Percentiles rank a stretch among this genome's conserved stretches.
Conservation (phyloP, 176 grass and related monocot species). For the Puccinellia tenuiflora region DNA sequence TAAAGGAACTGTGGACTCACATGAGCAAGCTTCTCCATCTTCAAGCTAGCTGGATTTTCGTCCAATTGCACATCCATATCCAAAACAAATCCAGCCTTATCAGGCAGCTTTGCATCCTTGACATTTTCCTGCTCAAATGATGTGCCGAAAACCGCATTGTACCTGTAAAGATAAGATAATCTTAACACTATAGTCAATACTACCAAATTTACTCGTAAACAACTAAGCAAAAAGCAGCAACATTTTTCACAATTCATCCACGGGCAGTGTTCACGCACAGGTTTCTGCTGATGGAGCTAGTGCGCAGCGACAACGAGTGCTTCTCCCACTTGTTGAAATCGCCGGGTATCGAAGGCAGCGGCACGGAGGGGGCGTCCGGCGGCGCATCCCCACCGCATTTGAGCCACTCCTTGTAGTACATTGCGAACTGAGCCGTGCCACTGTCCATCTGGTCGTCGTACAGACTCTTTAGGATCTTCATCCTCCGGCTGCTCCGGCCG, state of each 20-base stretch:
- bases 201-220: not conserved
- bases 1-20: conserved; percentile 60
- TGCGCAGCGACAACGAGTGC: conserved; percentile 46
- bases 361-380: conserved; percentile 49
- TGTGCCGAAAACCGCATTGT: conserved; percentile 76
- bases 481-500: conserved; percentile 36
- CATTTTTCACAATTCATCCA: not conserved
- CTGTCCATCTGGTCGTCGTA: conserved; percentile 88
- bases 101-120: conserved; percentile 36
- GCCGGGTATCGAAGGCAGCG: conserved; percentile 42
- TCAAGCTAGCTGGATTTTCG: conserved; percentile 41
- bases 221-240: not conserved
- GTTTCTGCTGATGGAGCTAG: conserved; percentile 58
- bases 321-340: conserved; percentile 20
- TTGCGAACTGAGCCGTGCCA: conserved; percentile 71
- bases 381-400: conserved; percentile 50
- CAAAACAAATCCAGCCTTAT: conserved; percentile 25
- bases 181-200: not conserved
- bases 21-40: conserved; percentile 50
- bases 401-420: conserved; percentile 98
- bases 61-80: conserved; percentile 35
- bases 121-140: conserved; percentile 35
- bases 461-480: conserved; percentile 55
- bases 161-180: conserved; percentile 44
- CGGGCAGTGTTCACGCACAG: conserved; percentile 52